Base-by-base conservation (phyloP, 2,329 filamentous ascomycete species). In the Diaporthe sp. region DNA sequence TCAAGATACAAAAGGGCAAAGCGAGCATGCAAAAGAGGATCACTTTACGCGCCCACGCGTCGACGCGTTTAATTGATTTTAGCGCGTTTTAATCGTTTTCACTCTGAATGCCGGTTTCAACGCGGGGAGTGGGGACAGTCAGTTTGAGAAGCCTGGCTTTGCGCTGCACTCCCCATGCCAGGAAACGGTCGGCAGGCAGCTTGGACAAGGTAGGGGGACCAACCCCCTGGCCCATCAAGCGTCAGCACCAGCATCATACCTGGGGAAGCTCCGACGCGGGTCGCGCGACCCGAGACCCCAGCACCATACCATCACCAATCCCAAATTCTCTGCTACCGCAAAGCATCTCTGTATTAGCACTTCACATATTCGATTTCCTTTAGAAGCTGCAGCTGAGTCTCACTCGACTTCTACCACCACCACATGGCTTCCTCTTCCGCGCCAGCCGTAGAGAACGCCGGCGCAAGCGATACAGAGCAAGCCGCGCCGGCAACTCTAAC, bases 341-440 rank as follows among this genome's bases (percentile, higher is more conserved):
- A 49, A 31, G 42, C 19, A 5, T 49, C 39, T 22, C 42, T 15
- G 9, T 9, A 22, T n/a, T 49, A 34, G 25, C 19, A 65, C 15
- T 5, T 49, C n/a, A 22, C 42, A 49, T 42, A 22, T 31, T 19
- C n/a, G 15, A 42, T 8, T 4, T 37, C 3, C 9, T 42, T 9
- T 12, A 13, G 2, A 42, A 13, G 4, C 22, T 25, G 22, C n/a
- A 25, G 8, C 13, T n/a, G n/a, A n/a, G 19, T 42, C 49, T 39
- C 28, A 3, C 3, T 37, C 46, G 22, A 28, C 46, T 9, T 25
- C 46, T 19, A 42, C 34, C 34, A 17, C 34, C n/a, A 15, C 37
- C 60, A 72, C 49, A 84, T 87, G 83, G 85, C 87, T 79, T 79
- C 85, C 65, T 78, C 83, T 37, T 76, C 82, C 22, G 79, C 79